Base-by-base conservation (phyloP, 768 basidiomycete species). In the Lentinula lateritia region DNA sequence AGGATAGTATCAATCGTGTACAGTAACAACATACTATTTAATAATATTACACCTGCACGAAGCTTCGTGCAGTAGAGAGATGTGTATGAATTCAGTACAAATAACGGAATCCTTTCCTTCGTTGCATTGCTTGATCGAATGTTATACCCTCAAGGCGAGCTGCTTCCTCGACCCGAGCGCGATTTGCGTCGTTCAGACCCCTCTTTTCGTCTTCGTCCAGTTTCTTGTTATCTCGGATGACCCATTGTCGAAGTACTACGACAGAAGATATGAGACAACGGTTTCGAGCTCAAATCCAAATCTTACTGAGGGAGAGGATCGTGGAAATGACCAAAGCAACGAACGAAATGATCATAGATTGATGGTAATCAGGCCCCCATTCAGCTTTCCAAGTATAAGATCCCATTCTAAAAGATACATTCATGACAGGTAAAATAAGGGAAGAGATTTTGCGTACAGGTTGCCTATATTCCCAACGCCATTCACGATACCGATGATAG, bases 331-430 rank as follows among this genome's bases (percentile, higher is more conserved):
- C 66, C 6, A 81, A 64, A 12, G 71, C 64, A 15, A 68, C 70
- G 34, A 79, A 63, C 6, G 73, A 74, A 56, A 88, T 84, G 43
- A 75, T 74, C 83, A 88, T 84, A 0, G 84, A 84, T 46, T 75
- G 85, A 52, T 85, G 85, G 65, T 88, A 88, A 62, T 77, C 65
- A 0, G 87, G 86, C 7, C 83, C 76, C 85, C 86, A 88, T n/a
- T 69, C 67, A 3, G 80, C 67, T 65, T 82, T 82, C 87, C 87
- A 88, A 0, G 80, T 77, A 65, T 81, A 87, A 0, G 85, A 85
- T 2, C 83, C 82, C 65, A 84, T 82, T 3, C 86, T 87, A 9
- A 34, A 53, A 60, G 9, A 43, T 9, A 52, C 9, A 42, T n/a
- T 32, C 39, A 10, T 15, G 12, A 43, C 50, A 38, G 32, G 6